Percentiles rank a stretch among this genome's conserved stretches.
These are phyloP conservation scores for Colletotrichum orchidophilum DNA, from an alignment of 2,329 filamentous ascomycete genomes.

Conservation along the genomic window DNA sequence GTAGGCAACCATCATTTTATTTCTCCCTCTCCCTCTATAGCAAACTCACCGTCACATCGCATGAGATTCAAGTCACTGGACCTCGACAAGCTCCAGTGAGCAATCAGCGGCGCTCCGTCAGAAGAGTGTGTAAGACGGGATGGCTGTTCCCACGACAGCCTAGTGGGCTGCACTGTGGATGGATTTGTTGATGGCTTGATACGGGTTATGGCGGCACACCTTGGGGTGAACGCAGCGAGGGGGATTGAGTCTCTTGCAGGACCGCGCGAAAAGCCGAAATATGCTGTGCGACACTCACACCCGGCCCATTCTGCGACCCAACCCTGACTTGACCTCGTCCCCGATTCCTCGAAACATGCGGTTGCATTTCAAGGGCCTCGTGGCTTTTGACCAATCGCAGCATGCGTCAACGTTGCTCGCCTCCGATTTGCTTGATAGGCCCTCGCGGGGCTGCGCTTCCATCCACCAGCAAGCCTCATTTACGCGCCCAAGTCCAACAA, in stretches of 20 bases:
- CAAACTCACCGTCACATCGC: slow-evolving; percentile 49
- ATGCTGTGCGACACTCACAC: slow-evolving; percentile 31
- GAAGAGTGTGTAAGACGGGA: slow-evolving; percentile 46
- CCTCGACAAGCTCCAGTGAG: slow-evolving; percentile 48
- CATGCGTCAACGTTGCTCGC: slow-evolving; percentile 45
- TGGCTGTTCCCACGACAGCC: slow-evolving; percentile 6
- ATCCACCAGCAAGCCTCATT: slow-evolving; percentile 59
- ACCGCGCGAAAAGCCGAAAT: slow-evolving; percentile 26
- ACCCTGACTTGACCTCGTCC: slow-evolving; percentile 33
- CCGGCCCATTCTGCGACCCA: slow-evolving; percentile 33
- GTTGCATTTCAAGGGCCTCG: slow-evolving; percentile 22
- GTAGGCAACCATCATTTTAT: slow-evolving; percentile 68
- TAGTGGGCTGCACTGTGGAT: slow-evolving; percentile 6
- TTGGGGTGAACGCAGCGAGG: slow-evolving; percentile 21
- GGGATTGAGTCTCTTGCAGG: slow-evolving; percentile 9
- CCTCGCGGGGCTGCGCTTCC: slow-evolving; percentile 50
- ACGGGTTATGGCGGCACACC: slow-evolving; percentile 19
- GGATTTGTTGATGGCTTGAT: slow-evolving; percentile 8
- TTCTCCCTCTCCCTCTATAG: slow-evolving; percentile 21
- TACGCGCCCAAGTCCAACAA: slow-evolving; percentile 57
- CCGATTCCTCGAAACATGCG: slow-evolving; percentile 27
- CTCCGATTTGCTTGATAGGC: slow-evolving; percentile 58
- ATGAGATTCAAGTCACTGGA: slow-evolving; percentile 59
- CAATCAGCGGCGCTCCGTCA: slow-evolving; percentile 39
- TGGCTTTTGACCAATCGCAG: slow-evolving; percentile 52